A percentile compares a stretch with the other conserved stretches of the same genome.
These are phyloP conservation scores for Biscogniauxia sp. DNA, from an alignment of 2,329 filamentous ascomycete genomes.

Conservation along the genomic window DNA sequence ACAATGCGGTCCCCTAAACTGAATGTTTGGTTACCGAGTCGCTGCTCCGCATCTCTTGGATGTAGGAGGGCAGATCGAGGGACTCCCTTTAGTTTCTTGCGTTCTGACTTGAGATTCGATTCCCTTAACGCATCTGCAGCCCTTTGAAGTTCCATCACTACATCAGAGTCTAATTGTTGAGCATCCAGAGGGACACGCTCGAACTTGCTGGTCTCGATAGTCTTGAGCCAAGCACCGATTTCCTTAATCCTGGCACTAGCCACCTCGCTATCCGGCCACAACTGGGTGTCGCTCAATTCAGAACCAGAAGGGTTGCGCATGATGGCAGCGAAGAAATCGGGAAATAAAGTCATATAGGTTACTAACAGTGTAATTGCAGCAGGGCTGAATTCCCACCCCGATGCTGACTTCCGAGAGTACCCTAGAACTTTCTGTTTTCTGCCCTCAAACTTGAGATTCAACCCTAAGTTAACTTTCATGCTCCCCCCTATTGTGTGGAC, in stretches of 20 bases:
- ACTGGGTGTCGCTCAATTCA: constrained; percentile 78
- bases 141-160: constrained; percentile 76
- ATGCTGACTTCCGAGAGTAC: constrained; percentile 82
- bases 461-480: constrained; percentile 80
- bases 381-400: constrained; percentile 93
- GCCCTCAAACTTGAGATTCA: constrained; percentile 96
- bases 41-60: constrained; percentile 92
- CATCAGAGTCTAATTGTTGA: constrained; percentile 89
- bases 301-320: constrained; percentile 82
- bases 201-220: constrained; percentile 84
- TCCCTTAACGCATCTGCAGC: constrained; percentile 65
- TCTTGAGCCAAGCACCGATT: constrained; percentile 90
- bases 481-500: constrained; percentile 71
- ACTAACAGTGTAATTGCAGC: constrained; percentile 78
- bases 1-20: constrained; percentile 84
- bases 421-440: constrained; percentile 95
- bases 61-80: constrained; percentile 86
- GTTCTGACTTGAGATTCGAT: constrained; percentile 51
- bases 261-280: constrained; percentile 71
- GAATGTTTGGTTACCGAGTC: constrained; percentile 82
- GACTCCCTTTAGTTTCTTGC: constrained; percentile 74
- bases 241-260: constrained; percentile 86
- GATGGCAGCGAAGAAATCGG: constrained; percentile 90
- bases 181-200: constrained; percentile 95
- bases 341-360: constrained; percentile 90